Percentiles rank a stretch among this genome's conserved stretches.
phyloP scores from a whole-genome alignment of 2,329 filamentous ascomycete genomes.

The Fonsecaea erecta region DNA sequence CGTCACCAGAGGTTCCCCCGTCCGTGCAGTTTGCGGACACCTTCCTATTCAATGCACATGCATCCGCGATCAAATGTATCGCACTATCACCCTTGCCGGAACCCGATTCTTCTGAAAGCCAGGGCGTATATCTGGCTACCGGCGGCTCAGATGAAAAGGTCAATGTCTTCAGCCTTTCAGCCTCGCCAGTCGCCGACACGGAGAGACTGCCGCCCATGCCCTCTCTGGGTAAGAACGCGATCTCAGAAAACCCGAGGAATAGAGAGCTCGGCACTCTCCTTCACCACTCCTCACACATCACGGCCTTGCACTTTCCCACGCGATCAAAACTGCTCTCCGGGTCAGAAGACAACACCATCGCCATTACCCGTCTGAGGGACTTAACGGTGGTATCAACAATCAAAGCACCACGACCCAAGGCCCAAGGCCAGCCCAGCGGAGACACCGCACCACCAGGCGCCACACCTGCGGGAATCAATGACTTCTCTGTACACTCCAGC shows the following conservation, averaged over 20 bases:
- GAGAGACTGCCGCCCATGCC: slow-evolving; percentile 64
- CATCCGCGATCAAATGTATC: slow-evolving; percentile 85
- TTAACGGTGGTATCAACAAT: slow-evolving; percentile 87
- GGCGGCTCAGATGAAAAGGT: slow-evolving; percentile 93
- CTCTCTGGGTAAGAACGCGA: slow-evolving; percentile 70
- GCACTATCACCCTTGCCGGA: slow-evolving; percentile 79
- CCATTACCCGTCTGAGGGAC: slow-evolving; percentile 83
- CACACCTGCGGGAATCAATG: slow-evolving; percentile 85
- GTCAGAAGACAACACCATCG: slow-evolving; percentile 88
- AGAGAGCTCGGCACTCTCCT: slow-evolving; percentile 83
- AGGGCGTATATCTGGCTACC: slow-evolving; percentile 86
- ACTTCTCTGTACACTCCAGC: slow-evolving; percentile 92
- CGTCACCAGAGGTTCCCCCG: slow-evolving; percentile 34
- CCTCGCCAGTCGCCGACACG: slow-evolving; percentile 63
- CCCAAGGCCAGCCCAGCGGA: slow-evolving; percentile 78
- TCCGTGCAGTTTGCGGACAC: slow-evolving; percentile 79
- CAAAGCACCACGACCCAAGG: slow-evolving; percentile 84
- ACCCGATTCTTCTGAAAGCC: slow-evolving; percentile 55
- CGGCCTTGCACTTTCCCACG: slow-evolving; percentile 78
- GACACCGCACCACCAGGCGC: slow-evolving; percentile 84
- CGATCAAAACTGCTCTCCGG: slow-evolving; percentile 85
- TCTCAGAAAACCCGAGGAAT: slow-evolving; percentile 84
- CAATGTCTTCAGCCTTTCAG: slow-evolving; percentile 90
- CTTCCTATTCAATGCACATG: slow-evolving; percentile 94
- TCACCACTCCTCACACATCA: slow-evolving; percentile 84